Base-by-base conservation (phyloP, 2,329 filamentous ascomycete genomes). In the Aspergillus nomiae region DNA sequence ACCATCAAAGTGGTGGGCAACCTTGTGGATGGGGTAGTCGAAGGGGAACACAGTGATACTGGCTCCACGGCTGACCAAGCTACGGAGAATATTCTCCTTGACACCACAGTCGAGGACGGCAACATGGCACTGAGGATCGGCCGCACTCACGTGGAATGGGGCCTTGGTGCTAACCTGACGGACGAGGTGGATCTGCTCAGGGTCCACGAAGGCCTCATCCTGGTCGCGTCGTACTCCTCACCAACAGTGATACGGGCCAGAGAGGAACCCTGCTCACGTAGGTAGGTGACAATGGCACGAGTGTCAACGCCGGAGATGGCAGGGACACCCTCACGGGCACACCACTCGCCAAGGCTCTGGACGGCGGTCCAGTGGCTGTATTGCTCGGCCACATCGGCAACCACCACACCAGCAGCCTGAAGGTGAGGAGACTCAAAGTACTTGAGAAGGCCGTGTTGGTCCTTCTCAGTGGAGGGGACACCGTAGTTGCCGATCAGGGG, bases 281-380 rank as follows among this genome's bases (percentile, higher is more conserved):
- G 88, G 76, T 92, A 89, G 59, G 95, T 98, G 76, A 99, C 95
- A 74, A 99, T 97, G 67, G 90, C 94, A 79, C 95, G 92, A 57
- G 95, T 99, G 77, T 99, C 95, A 54, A 99, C 95, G 58, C 95
- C 95, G 50, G 94, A 94, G 78, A 98, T 97, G 76, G 93, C 94
- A 59, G 95, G 94, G 41, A 99, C 91, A 71, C 95, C 95, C 82
- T 98, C 95, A 63, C 94, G 90, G 70, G 94, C 92, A 81, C 95
- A 99, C 95, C 95, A 99, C 72, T 96, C 86, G 69, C 91, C 86
- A 74, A 99, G 82, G 74, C 92, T 94, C 86, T 99, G 92, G 12
- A 99, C 94, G 41, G 95, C 95, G 65, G 95, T 98, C 95, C 95
- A 99, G 78, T 99, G 95, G 80, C 93, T 97, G 86, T 98, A 97